Evolutionary conservation across 306 rosid genomes (phyloP).

Genomic region (Acacia crassicarpa): DNA sequence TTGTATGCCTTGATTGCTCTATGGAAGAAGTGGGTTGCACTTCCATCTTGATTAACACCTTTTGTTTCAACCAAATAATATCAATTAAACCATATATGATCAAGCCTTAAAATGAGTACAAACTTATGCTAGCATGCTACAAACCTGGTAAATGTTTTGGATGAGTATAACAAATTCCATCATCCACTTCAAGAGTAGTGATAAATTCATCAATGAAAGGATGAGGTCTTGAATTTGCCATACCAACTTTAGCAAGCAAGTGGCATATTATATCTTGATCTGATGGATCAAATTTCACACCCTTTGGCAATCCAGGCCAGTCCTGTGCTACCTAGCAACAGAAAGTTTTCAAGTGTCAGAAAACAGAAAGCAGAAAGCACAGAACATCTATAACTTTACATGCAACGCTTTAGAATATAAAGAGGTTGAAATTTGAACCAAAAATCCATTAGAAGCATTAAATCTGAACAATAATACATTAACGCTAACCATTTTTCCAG

Average conservation of each 20-base stretch:
- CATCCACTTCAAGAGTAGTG: constrained; percentile 55
- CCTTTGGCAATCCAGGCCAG: constrained; percentile 93
- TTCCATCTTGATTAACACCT: constrained; percentile 83
- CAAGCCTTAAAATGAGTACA: constrained; percentile 16
- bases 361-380: background rate
- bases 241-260: constrained; percentile 70
- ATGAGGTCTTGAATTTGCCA: constrained; percentile 51
- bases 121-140: constrained; percentile 16
- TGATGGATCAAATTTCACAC: constrained; percentile 91
- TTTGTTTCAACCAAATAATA: constrained; percentile 11
- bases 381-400: constrained; percentile 14
- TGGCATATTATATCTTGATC: constrained; percentile 82
- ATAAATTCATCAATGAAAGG: constrained; percentile 82
- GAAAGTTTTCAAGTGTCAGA: constrained; percentile 5
- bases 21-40: constrained; percentile 76
- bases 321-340: constrained; percentile 66
- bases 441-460: background rate
- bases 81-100: constrained; percentile 20
- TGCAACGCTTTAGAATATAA: background rate
- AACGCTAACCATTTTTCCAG: background rate
- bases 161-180: constrained; percentile 81
- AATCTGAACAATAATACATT: background rate
- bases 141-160: constrained; percentile 79
- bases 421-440: constrained; percentile 15
- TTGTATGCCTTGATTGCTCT: constrained; percentile 85